These are phyloP conservation scores for Umbellularia californica DNA, from an alignment of 164 flowering plant species.

Conservation along the genomic window DNA sequence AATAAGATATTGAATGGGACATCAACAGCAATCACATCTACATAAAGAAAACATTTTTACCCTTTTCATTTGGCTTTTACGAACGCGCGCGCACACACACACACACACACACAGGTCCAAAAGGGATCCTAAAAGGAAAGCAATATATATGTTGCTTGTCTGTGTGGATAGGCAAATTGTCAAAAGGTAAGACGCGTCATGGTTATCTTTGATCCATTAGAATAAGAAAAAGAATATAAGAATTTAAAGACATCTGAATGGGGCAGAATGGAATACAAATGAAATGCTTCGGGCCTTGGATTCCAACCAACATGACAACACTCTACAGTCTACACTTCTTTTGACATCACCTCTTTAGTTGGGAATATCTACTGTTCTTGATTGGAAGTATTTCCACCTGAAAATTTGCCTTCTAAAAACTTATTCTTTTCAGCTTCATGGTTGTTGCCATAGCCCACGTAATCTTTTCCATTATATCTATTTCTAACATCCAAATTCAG, in stretches of 20 bases:
- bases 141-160: not conserved
- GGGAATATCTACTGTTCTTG: too few relatives aligned
- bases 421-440: too few relatives aligned
- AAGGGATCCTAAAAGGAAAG: conserved; percentile 6
- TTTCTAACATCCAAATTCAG: too few relatives aligned
- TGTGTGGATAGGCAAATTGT: not conserved
- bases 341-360: too few relatives aligned
- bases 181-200: conserved; percentile 1
- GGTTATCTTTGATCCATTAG: conserved; percentile 4
- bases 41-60: not conserved
- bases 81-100: too few relatives aligned
- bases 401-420: too few relatives aligned
- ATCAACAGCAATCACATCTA: conserved; percentile 3
- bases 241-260: not conserved
- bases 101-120: too few relatives aligned
- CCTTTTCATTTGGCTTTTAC: not conserved
- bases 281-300: not conserved
- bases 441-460: too few relatives aligned
- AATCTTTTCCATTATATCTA: too few relatives aligned
- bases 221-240: not conserved
- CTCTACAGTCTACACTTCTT: too few relatives aligned
- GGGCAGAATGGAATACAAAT: not conserved
- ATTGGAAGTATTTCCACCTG: too few relatives aligned
- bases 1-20: not conserved
- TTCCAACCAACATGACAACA: not conserved